These are phyloP conservation scores for Sugiyamaella castrensis DNA, from an alignment of 1,139 yeast species.

Conservation along the genomic window DNA sequence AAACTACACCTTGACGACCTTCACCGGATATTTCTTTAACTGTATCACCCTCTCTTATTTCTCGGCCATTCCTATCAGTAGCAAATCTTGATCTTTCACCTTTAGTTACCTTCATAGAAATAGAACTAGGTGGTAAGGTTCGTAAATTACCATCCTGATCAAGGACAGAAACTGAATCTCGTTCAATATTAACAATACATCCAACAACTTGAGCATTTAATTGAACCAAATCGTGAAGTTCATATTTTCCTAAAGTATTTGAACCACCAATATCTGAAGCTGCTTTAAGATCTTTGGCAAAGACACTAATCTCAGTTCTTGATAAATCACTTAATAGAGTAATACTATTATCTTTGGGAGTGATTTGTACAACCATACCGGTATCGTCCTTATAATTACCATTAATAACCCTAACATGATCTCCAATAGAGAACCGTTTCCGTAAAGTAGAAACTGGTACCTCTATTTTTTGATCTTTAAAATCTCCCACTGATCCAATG, in stretches of 20 bases:
- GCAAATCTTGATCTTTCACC: constrained; percentile 53
- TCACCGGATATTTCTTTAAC: constrained; percentile 79
- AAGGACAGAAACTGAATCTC: constrained; percentile 76
- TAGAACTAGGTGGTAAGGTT: constrained; percentile 72
- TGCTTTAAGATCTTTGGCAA: constrained; percentile 73
- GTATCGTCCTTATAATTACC: constrained; percentile 94
- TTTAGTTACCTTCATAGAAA: constrained; percentile 70
- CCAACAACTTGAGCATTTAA: constrained; percentile 85
- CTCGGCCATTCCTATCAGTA: constrained; percentile 81
- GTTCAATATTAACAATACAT: constrained; percentile 84
- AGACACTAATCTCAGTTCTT: constrained; percentile 81
- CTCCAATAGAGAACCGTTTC: constrained; percentile 86
- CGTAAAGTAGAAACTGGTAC: constrained; percentile 81
- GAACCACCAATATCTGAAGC: constrained; percentile 51
- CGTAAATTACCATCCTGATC: constrained; percentile 79
- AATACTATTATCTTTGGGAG: constrained; percentile 65
- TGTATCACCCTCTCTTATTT: constrained; percentile 85
- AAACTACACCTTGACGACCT: constrained; percentile 80
- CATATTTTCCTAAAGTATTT: constrained; percentile 67
- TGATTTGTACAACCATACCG: constrained; percentile 83
- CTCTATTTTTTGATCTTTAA: constrained; percentile 50
- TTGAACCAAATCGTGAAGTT: constrained; percentile 85
- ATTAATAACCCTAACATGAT: constrained; percentile 87
- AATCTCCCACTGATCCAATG: constrained; percentile 51
- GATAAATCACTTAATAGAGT: constrained; percentile 88